A percentile compares a stretch with the other conserved stretches of the same genome.
These are phyloP conservation scores for Metschnikowia kunwiensis DNA, from an alignment of 805 yeast species.

Conservation along the genomic window DNA sequence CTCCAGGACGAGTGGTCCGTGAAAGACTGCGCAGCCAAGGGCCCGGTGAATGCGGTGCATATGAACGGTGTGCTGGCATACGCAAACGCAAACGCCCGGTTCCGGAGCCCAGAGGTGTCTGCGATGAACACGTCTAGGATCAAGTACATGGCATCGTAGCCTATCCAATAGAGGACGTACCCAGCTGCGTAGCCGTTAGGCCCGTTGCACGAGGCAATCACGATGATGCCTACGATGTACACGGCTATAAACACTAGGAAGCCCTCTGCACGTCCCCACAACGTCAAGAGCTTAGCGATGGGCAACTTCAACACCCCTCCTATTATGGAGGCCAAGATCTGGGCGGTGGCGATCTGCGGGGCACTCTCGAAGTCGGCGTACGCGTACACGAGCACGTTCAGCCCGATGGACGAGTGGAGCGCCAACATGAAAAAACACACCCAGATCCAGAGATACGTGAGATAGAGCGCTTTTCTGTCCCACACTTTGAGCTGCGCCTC, in stretches of 20 bases:
- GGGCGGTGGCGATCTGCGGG: slow-evolving; percentile 27
- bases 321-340: slow-evolving; percentile 26
- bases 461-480: slow-evolving; percentile 24
- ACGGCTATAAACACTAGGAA: slow-evolving; percentile 21
- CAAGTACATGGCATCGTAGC: slow-evolving; percentile 25
- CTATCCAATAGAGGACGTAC: slow-evolving; percentile 28
- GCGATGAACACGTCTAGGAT: slow-evolving; percentile 27
- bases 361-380: slow-evolving; percentile 24
- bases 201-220: slow-evolving; percentile 26
- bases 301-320: slow-evolving; percentile 33
- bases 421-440: slow-evolving; percentile 32
- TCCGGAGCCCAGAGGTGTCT: slow-evolving; percentile 14
- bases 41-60: slow-evolving; percentile 7
- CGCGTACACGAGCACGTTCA: slow-evolving; percentile 21
- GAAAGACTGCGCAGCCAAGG: slow-evolving; percentile 19
- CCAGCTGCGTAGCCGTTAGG: slow-evolving; percentile 27
- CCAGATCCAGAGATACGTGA: slow-evolving; percentile 33
- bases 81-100: slow-evolving; percentile 4
- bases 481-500: slow-evolving; percentile 32
- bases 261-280: slow-evolving; percentile 31
- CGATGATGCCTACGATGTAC: slow-evolving; percentile 23
- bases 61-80: slow-evolving; percentile 6
- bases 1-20: slow-evolving; percentile 34
- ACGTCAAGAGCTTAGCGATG: slow-evolving; percentile 23
- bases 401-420: slow-evolving; percentile 25